These are phyloP conservation scores for Moringa oleifera DNA, from an alignment of 345 rosid genomes.

Conservation along the genomic window DNA sequence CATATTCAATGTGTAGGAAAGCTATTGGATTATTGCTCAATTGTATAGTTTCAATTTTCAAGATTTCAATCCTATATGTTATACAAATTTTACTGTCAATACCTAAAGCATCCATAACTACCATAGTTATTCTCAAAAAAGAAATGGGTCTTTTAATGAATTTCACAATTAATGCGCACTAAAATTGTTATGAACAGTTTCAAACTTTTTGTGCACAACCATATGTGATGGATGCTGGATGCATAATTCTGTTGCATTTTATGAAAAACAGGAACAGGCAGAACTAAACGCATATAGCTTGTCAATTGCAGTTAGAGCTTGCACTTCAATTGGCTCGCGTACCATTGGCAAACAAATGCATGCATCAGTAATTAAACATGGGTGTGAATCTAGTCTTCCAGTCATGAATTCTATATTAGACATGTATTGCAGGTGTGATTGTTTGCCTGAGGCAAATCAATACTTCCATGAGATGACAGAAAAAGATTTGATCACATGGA, in stretches of 20 bases:
- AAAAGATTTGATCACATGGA: conserved; percentile 79
- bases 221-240: too few species aligned
- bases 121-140: background rate
- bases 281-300: conserved; percentile 59
- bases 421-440: conserved; percentile 81
- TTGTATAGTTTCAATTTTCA: background rate
- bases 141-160: too few species aligned
- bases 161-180: too few species aligned
- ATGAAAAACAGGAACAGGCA: conserved; percentile 47
- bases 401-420: conserved; percentile 82
- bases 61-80: conserved; percentile 3
- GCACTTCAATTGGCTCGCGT: conserved; percentile 54
- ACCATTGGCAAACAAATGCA: conserved; percentile 67
- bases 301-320: conserved; percentile 83
- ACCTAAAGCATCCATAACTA: background rate
- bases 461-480: conserved; percentile 65
- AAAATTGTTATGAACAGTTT: too few species aligned
- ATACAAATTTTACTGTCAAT: background rate
- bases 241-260: conserved; percentile 9
- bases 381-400: conserved; percentile 63
- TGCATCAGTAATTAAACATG: conserved; percentile 44
- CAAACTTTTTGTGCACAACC: too few species aligned
- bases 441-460: conserved; percentile 50
- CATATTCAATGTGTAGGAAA: background rate
- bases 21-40: background rate